Percentiles rank a stretch among this genome's conserved stretches.
Conservation (phyloP, 2,329 filamentous ascomycete species). For the Sporothrix curviconia region DNA sequence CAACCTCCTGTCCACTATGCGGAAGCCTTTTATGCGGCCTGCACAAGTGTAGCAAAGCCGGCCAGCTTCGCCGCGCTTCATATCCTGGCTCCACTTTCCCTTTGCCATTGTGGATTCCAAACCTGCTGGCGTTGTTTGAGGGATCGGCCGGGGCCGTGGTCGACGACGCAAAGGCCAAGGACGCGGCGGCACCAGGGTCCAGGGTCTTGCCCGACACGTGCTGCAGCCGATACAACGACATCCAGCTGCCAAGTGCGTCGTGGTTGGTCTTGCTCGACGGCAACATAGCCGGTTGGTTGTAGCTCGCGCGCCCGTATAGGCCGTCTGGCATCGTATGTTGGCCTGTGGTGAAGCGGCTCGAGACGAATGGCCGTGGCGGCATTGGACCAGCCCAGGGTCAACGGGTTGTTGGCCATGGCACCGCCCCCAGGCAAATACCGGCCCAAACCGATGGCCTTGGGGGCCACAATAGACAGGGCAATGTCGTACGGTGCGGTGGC, state of each 20-base stretch:
- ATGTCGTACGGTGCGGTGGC: conserved; percentile 29
- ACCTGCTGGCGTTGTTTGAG: conserved; percentile 23
- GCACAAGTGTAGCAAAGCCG: conserved; percentile 23
- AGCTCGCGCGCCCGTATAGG: conserved; percentile 29
- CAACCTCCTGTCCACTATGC: too few relatives aligned
- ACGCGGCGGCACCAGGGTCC: conserved; percentile 23
- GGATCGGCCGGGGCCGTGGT: conserved; percentile 21
- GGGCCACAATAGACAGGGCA: conserved; percentile 33
- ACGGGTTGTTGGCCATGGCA: conserved; percentile 36
- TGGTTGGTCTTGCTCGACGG: conserved; percentile 30
- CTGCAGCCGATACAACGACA: conserved; percentile 35
- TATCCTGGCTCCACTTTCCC: conserved; percentile 24
- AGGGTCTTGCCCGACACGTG: conserved; percentile 23
- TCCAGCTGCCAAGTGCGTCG: conserved; percentile 36
- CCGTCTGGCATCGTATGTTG: conserved; percentile 29
- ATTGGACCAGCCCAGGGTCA: conserved; percentile 35
- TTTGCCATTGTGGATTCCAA: conserved; percentile 25
- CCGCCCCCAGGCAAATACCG: conserved; percentile 36
- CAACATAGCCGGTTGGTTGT: conserved; percentile 30
- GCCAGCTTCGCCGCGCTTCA: conserved; percentile 24
- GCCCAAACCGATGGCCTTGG: conserved; percentile 36
- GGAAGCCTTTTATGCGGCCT: conserved; percentile 14
- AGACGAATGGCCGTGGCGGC: conserved; percentile 30
- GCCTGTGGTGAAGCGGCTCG: conserved; percentile 31
- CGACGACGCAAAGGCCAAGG: conserved; percentile 24